Conservation (phyloP, 768 basidiomycete species). For the Suillus sp. region DNA sequence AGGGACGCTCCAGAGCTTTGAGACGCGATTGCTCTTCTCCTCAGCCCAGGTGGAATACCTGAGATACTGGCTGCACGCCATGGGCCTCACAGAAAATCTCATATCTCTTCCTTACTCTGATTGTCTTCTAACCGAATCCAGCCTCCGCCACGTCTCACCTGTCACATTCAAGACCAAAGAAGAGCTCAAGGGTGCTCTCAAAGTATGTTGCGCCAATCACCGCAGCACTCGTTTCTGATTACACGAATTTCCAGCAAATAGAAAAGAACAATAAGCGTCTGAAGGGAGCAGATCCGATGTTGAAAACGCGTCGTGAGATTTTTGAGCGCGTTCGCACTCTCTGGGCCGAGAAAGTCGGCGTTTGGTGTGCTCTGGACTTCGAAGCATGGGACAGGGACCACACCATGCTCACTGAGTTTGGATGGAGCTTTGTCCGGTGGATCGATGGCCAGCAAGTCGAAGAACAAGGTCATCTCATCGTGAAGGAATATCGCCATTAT, state of each 20-base stretch:
- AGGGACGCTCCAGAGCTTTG: conserved; percentile 73
- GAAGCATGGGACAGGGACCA: conserved; percentile 85
- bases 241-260: conserved; percentile 50
- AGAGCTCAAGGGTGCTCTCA: conserved; percentile 59
- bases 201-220: conserved; percentile 40
- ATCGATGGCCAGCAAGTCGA: conserved; percentile 48
- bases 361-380: conserved; percentile 80
- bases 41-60: conserved; percentile 85
- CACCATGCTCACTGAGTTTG: conserved; percentile 75
- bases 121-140: conserved; percentile 63
- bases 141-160: conserved; percentile 60
- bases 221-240: not conserved
- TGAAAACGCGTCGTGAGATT: conserved; percentile 56
- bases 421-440: conserved; percentile 69
- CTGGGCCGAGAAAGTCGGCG: conserved; percentile 64
- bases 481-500: conserved; percentile 60
- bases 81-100: conserved; percentile 60
- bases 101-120: conserved; percentile 80
- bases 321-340: conserved; percentile 71
- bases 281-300: conserved; percentile 59
- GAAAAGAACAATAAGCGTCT: conserved; percentile 81
- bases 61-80: conserved; percentile 80
- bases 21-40: conserved; percentile 79
- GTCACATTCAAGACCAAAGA: conserved; percentile 56
- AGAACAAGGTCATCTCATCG: conserved; percentile 61